Percentiles rank a stretch among this genome's conserved stretches.
phyloP scores from a whole-genome alignment of 805 yeast species.

The Candida ovalis region DNA sequence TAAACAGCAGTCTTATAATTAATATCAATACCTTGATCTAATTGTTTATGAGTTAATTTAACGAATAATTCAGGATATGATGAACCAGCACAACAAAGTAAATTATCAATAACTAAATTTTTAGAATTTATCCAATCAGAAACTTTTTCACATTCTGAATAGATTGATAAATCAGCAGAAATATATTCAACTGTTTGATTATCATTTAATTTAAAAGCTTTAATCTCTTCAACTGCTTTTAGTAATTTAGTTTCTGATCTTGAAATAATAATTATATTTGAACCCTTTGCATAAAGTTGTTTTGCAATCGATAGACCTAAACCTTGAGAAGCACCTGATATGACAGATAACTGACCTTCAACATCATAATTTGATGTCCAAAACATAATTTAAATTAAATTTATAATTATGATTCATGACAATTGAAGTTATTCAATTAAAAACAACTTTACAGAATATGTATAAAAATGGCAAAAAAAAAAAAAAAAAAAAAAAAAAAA shows the following conservation, averaged over 20 bases:
- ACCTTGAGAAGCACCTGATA: slow-evolving; percentile 97
- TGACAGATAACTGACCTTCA: slow-evolving; percentile 54
- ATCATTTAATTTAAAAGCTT: slow-evolving; percentile 25
- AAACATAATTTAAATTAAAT: background rate
- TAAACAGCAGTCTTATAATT: slow-evolving; percentile 75
- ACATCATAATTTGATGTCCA: slow-evolving; percentile 25
- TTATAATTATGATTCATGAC: no score
- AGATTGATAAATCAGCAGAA: slow-evolving; percentile 62
- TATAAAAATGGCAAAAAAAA: no score
- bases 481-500: no score
- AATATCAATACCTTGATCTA: slow-evolving; percentile 56
- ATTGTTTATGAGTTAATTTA: slow-evolving; percentile 57
- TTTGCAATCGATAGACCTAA: slow-evolving; percentile 77
- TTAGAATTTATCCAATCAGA: slow-evolving; percentile 32
- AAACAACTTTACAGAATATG: no score
- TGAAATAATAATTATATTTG: slow-evolving; percentile 72
- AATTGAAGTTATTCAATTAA: no score
- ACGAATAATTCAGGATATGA: slow-evolving; percentile 74
- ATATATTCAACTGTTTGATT: slow-evolving; percentile 39
- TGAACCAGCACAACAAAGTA: slow-evolving; percentile 86
- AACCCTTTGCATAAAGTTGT: slow-evolving; percentile 41
- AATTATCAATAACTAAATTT: slow-evolving; percentile 54
- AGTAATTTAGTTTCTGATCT: slow-evolving; percentile 62
- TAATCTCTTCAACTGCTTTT: slow-evolving; percentile 45
- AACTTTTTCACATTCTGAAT: slow-evolving; percentile 43